These are phyloP conservation scores for Periglandula ipomoeae DNA, from an alignment of 2,329 filamentous ascomycete species.

Conservation along the genomic window DNA sequence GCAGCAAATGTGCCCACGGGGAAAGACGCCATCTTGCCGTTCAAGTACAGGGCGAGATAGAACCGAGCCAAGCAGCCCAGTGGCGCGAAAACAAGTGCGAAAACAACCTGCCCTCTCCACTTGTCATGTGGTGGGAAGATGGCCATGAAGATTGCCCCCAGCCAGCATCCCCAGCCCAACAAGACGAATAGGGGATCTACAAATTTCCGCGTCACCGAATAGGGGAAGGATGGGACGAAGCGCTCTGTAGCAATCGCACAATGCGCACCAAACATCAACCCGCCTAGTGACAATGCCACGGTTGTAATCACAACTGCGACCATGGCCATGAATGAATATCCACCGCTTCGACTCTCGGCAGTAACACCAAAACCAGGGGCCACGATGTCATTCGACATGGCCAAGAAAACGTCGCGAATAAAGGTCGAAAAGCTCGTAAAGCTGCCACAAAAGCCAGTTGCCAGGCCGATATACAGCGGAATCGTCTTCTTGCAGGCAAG, in stretches of 20 bases:
- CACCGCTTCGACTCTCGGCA: slow-evolving; percentile 48
- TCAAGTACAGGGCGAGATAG: slow-evolving; percentile 63
- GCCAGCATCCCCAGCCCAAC: slow-evolving; percentile 66
- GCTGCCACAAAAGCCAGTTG: slow-evolving; percentile 81
- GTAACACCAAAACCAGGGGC: slow-evolving; percentile 27
- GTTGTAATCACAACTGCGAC: slow-evolving; percentile 67
- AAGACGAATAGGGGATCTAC: slow-evolving; percentile 56
- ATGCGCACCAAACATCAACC: slow-evolving; percentile 65
- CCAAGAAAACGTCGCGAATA: slow-evolving; percentile 70
- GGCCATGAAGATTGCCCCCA: slow-evolving; percentile 63
- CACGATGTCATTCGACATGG: slow-evolving; percentile 63
- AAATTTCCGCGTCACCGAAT: slow-evolving; percentile 43
- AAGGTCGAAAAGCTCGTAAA: slow-evolving; percentile 88
- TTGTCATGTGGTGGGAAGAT: slow-evolving; percentile 61
- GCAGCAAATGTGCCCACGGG: slow-evolving; percentile 79
- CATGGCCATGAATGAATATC: slow-evolving; percentile 76
- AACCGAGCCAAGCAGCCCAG: slow-evolving; percentile 68
- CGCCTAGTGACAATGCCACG: slow-evolving; percentile 59
- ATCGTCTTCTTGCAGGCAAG: slow-evolving; percentile 70
- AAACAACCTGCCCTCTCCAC: slow-evolving; percentile 70
- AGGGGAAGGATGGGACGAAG: slow-evolving; percentile 51
- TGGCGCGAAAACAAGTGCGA: slow-evolving; percentile 75
- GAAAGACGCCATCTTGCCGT: slow-evolving; percentile 56
- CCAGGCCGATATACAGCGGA: slow-evolving; percentile 77
- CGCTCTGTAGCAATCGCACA: slow-evolving; percentile 54